These are phyloP conservation scores for Mycogone perniciosa DNA, from an alignment of 2,329 filamentous ascomycete genomes.

Conservation along the genomic window DNA sequence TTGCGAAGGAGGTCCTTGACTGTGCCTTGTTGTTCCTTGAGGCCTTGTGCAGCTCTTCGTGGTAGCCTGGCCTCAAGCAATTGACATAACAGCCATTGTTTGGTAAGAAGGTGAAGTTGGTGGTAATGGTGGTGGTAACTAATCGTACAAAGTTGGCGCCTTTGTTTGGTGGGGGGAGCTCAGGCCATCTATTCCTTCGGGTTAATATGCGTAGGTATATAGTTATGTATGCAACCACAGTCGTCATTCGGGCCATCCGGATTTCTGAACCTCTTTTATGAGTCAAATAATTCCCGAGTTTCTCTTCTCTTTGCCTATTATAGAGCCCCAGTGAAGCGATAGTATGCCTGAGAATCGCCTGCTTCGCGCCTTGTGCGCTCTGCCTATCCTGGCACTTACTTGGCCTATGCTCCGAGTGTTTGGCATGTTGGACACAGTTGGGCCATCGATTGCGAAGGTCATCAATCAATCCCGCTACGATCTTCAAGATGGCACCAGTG, in stretches of 20 bases:
- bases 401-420: slow-evolving; percentile 1
- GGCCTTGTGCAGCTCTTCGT: slow-evolving; percentile 9
- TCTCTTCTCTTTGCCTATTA: background rate
- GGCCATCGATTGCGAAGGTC: background rate
- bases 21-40: background rate
- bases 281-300: too few species aligned
- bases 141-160: slow-evolving; percentile 2
- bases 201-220: background rate
- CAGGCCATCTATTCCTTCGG: slow-evolving; percentile 6
- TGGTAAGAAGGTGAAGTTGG: background rate
- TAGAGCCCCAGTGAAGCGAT: background rate
- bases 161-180: slow-evolving; percentile 11
- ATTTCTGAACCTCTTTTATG: too few species aligned
- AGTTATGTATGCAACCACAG: background rate
- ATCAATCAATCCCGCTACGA: background rate
- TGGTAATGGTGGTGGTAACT: slow-evolving; percentile 4
- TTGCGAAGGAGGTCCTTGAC: background rate
- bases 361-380: slow-evolving; percentile 1
- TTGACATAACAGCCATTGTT: slow-evolving; percentile 10
- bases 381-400: slow-evolving; percentile 8
- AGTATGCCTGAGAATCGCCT: slow-evolving; percentile 5
- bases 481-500: slow-evolving; percentile 5
- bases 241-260: background rate
- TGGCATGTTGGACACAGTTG: background rate
- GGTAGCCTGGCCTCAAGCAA: slow-evolving; percentile 9